Base-by-base conservation (phyloP, 768 basidiomycete genomes). In the Leucocoprinus birnbaumii region DNA sequence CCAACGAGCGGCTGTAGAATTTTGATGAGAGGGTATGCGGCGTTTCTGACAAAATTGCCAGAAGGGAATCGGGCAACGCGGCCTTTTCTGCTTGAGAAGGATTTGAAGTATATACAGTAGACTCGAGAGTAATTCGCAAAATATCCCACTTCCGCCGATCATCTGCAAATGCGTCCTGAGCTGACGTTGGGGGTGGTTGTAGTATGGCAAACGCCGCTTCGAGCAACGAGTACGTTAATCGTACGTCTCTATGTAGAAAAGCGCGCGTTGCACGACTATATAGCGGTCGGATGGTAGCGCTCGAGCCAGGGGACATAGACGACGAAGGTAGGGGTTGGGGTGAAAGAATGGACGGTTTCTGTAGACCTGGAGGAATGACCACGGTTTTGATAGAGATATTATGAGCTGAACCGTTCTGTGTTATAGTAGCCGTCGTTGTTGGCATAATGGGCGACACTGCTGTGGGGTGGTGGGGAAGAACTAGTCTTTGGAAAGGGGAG, bases 121-220 rank as follows among this genome's bases (percentile, higher is more conserved):
- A 82, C 65, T 93, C 90, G 52, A 91, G 78, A 0, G 90, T 93
- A 58, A 94, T 86, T 22, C 91, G 80, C 6, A 94, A 83, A 53
- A 94, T 83, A 63, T 94, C 91, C 91, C 91, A 94, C 72, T 91
- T 92, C 53, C 85, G 76, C 16, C 91, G 82, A 57, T 83, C 73
- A 19, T 78, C 70, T 53, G 77, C 73, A 3, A 83, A 73, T 2
- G 61, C 45, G 56, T 84, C 84, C 11, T 66, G 61, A 7, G 61
- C 31, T 6, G 57, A 56, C 27, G 60, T 51, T 24, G 26, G 18
- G 4, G 73, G 82, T 2, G 75, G 73, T 14, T 65, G 76, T 58
- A 94, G 63, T 27, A 89, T 68, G 8, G 80, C 64, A 65, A 91
- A 90, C 0, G 89, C 91, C 7, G 87, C 82, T 41, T 79, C 72